These are phyloP conservation scores for Chaetomium strumarium DNA, from an alignment of 2,329 filamentous ascomycete genomes.

Conservation along the genomic window DNA sequence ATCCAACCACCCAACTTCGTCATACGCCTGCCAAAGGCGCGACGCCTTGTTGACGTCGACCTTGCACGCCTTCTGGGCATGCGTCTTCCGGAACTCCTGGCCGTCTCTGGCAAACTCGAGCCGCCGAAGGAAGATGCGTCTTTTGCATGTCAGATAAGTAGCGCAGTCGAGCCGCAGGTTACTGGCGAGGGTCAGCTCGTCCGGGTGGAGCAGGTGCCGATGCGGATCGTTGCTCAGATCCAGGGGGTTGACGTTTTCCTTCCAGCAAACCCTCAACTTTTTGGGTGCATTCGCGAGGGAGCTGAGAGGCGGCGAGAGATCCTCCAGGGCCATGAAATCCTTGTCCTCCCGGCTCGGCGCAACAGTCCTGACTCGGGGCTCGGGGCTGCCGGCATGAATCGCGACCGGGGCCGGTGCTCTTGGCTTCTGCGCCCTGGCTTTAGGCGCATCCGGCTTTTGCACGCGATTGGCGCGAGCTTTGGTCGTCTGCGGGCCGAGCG, in stretches of 20 bases:
- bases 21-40: slow-evolving; percentile 84
- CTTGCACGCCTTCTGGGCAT: slow-evolving; percentile 93
- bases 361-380: slow-evolving; percentile 45
- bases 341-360: slow-evolving; percentile 74
- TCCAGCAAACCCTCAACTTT: slow-evolving; percentile 81
- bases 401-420: slow-evolving; percentile 30
- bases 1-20: slow-evolving; percentile 79
- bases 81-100: slow-evolving; percentile 91
- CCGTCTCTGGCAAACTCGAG: slow-evolving; percentile 60
- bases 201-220: slow-evolving; percentile 63
- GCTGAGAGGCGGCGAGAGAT: slow-evolving; percentile 65
- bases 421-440: slow-evolving; percentile 20
- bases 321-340: slow-evolving; percentile 64
- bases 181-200: slow-evolving; percentile 71
- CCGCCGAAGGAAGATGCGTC: slow-evolving; percentile 77
- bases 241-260: slow-evolving; percentile 69
- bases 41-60: slow-evolving; percentile 98
- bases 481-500: slow-evolving; percentile 23
- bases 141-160: slow-evolving; percentile 87
- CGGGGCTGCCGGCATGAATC: slow-evolving; percentile 41
- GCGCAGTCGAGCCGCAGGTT: slow-evolving; percentile 78
- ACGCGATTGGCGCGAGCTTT: slow-evolving; percentile 25
- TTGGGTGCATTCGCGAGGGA: slow-evolving; percentile 61
- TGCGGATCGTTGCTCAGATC: slow-evolving; percentile 70
- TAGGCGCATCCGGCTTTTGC: slow-evolving; percentile 25